Conservation (phyloP, 1,284 basidiomycete genomes). For the Cryptococcus sp. region DNA sequence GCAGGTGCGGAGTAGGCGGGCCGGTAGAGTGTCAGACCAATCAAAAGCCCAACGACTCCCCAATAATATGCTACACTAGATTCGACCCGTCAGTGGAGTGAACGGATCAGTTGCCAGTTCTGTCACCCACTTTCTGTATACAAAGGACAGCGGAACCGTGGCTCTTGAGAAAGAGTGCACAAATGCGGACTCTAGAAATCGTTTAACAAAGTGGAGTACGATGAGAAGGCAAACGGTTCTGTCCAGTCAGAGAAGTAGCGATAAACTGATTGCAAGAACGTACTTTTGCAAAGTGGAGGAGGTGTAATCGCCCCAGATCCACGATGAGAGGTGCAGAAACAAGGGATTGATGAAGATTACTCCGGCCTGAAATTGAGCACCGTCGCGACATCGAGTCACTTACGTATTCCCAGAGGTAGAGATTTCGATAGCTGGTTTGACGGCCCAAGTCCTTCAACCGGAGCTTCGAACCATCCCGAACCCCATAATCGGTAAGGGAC, state of each 20-base stretch:
- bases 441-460: slow-evolving; percentile 79
- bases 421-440: slow-evolving; percentile 78
- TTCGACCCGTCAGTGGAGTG: background rate
- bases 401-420: slow-evolving; percentile 89
- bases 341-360: slow-evolving; percentile 89
- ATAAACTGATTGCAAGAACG: slow-evolving; percentile 4
- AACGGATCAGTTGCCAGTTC: background rate
- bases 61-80: slow-evolving; percentile 81
- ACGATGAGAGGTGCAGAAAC: slow-evolving; percentile 62
- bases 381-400: slow-evolving; percentile 37
- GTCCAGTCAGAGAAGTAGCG: background rate
- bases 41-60: slow-evolving; percentile 70
- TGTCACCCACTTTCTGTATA: slow-evolving; percentile 78
- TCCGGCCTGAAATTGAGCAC: slow-evolving; percentile 58
- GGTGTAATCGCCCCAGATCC: slow-evolving; percentile 33
- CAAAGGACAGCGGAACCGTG: slow-evolving; percentile 83
- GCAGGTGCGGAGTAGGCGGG: slow-evolving; percentile 59
- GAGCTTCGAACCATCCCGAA: slow-evolving; percentile 59
- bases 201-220: slow-evolving; percentile 83
- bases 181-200: slow-evolving; percentile 89
- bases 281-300: slow-evolving; percentile 37
- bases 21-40: slow-evolving; percentile 75
- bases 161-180: slow-evolving; percentile 92
- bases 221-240: slow-evolving; percentile 76
- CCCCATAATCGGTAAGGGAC: slow-evolving; percentile 57